Percentiles rank a stretch among this genome's conserved stretches.
phyloP scores from a whole-genome alignment of 805 yeast genomes.

The Candida coquimbonensis region DNA sequence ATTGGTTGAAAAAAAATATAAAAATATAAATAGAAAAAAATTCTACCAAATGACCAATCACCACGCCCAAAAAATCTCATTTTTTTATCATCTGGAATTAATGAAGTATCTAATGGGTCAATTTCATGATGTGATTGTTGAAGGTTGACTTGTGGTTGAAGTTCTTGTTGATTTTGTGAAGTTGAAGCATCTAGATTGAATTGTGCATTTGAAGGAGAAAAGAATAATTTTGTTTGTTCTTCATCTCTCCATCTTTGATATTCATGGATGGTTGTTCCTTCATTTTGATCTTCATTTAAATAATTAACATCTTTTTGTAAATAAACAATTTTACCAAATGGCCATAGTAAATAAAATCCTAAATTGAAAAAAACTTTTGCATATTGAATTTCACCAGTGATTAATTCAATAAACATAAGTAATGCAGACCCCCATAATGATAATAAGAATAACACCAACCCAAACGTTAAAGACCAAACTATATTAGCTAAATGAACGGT shows the following conservation, averaged over 20 bases:
- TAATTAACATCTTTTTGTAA: slow-evolving; percentile 74
- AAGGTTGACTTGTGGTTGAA: too few species aligned
- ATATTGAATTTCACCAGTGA: slow-evolving; percentile 46
- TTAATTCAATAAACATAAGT: slow-evolving; percentile 26
- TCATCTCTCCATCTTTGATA: slow-evolving; percentile 81
- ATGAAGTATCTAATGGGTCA: background rate
- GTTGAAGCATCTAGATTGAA: background rate
- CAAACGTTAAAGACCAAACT: slow-evolving; percentile 71
- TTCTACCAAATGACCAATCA: slow-evolving; percentile 78
- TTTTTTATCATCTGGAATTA: slow-evolving; percentile 24
- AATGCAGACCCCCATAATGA: slow-evolving; percentile 44
- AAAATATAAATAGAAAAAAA: slow-evolving; percentile 65
- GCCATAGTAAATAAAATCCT: slow-evolving; percentile 68
- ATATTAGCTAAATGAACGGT: slow-evolving; percentile 61
- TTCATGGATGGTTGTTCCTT: slow-evolving; percentile 79
- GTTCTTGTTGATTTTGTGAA: background rate
- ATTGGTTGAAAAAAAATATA: slow-evolving; percentile 69
- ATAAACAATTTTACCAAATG: slow-evolving; percentile 87
- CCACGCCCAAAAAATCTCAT: slow-evolving; percentile 85
- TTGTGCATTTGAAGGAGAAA: slow-evolving; percentile 29
- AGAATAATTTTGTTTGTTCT: slow-evolving; percentile 73
- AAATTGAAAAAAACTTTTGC: slow-evolving; percentile 52
- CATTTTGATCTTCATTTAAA: slow-evolving; percentile 78
- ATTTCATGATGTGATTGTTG: background rate
- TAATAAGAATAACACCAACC: slow-evolving; percentile 48